Evolutionary conservation across 1,284 basidiomycete genomes (phyloP), one percentile per base, ranked within the genome.

Genomic region (Kwoniella shivajii): DNA sequence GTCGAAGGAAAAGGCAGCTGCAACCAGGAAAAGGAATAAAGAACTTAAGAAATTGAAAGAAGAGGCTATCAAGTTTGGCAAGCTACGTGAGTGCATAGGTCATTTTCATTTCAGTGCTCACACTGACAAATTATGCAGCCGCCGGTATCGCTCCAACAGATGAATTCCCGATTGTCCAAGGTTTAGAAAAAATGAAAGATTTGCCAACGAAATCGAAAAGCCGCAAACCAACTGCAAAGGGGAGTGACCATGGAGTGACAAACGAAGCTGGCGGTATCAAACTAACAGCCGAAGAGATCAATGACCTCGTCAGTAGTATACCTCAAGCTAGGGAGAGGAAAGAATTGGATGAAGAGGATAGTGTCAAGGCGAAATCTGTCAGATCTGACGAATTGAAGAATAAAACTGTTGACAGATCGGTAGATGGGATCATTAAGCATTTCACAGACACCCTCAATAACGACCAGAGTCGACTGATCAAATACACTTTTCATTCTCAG

Each of bases 111-210:
- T 42, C 46, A 20, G 30, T 18, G 29, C 30, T 50, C 9, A 38
- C 27, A 18, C 24, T 24, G n/a, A 10, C 13, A 13, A 26, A 34
- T 20, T 7, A 33, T 16, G 7, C 27, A 50, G 47, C 22, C 20
- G 33, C 55, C 48, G 31, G 54, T 31, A 27, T 13, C 18, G 45
- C 10, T 4, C 44, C 61, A 0, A 59, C n/a, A 6, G 48, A 51
- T 0, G 52, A 60, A 1, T 68, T 39, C 39, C 71, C 71, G 26
- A 68, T 72, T 42, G 20, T 71, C 2, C 33, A 62, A 37, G 57
- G 50, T 20, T 44, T 72, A 14, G 56, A 69, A 11, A 60, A 58
- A 20, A 66, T 65, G 42, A 59, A 59, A n/a, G 24, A 33, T 5
- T 46, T 68, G 4, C 69, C 66, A 2, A n/a, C 20, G 20, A 68